Evolutionary conservation across 768 basidiomycete genomes (phyloP), one percentile per base, ranked within the genome.

Genomic region (Leccinum boreale): DNA sequence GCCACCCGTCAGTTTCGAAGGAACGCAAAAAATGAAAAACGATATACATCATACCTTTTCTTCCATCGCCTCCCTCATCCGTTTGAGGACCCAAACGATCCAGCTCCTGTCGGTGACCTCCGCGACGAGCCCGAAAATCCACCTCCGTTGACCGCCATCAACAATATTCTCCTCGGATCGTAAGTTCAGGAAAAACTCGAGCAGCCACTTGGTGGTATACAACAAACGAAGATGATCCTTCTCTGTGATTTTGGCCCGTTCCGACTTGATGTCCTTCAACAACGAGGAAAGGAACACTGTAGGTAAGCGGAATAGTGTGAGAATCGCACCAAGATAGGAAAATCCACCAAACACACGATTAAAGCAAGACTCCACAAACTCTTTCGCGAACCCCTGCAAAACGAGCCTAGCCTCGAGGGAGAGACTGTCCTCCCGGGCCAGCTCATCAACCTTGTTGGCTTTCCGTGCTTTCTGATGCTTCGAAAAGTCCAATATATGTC

Each of bases 201-300:
- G 82, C 67, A 96, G 89, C 89, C 96, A 98, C 57, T 92, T 89
- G 5, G 89, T 83, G 44, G 97, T 81, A 70, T 84, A 92, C 44
- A 98, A 79, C 24, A 97, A 78, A 7, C 97, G 87, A 55, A 95
- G 82, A 67, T 95, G 89, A 70, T 98, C 97, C 65, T 94, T 92
- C 67, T 97, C 94, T n/a, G 88, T 87, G 61, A 99, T 86, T 73
- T 95, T 94, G 54, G 89, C 81, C 47, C 94, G 81, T 73, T 98
- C 92, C 58, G 91, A 90, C 58, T 89, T 85, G 70, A 99, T 98
- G 68, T 98, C 97, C 73, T 90, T 95, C 59, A 98, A 77, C 33
- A 98, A 77, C 3, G 85, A 85, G 15, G 84, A 75, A 50, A 98
- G 82, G 75, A 98, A 95, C n/a, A 85, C 94, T 97, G 69, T n/a